A percentile compares a stretch with the other conserved stretches of the same genome.
Evolutionary conservation across 1,139 yeast species (phyloP).

Genomic region (Lodderomyces beijingensis): DNA sequence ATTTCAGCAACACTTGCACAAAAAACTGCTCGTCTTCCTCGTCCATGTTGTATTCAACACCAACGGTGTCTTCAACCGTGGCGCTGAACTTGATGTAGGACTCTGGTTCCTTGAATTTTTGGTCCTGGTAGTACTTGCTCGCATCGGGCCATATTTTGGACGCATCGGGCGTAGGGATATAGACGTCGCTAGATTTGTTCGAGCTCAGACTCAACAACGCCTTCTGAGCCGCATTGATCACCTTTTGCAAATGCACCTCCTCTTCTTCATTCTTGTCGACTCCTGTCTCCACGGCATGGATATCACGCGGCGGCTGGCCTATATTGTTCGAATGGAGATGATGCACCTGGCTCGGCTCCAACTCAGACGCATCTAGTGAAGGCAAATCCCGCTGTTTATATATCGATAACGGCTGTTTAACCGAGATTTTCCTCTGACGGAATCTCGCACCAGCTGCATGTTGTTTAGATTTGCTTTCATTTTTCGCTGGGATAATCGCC

Average conservation of each 20-base stretch:
- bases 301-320: constrained; percentile 68
- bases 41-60: constrained; percentile 86
- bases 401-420: constrained; percentile 82
- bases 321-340: constrained; percentile 23
- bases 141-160: constrained; percentile 80
- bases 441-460: constrained; percentile 61
- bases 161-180: constrained; percentile 97
- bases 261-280: constrained; percentile 98
- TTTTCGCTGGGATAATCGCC: constrained; percentile 24
- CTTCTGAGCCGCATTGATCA: constrained; percentile 70
- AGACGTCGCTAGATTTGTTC: constrained; percentile 36
- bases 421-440: constrained; percentile 87
- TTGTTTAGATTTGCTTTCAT: constrained; percentile 30
- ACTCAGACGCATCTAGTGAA: constrained; percentile 53
- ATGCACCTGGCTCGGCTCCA: constrained; percentile 44
- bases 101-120: constrained; percentile 63
- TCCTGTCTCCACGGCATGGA: constrained; percentile 92
- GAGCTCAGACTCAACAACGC: constrained; percentile 42
- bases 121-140: constrained; percentile 60
- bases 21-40: constrained; percentile 78
- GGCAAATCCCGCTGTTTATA: constrained; percentile 77
- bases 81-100: constrained; percentile 86
- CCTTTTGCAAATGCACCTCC: constrained; percentile 93
- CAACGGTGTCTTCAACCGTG: constrained; percentile 90
- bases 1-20: constrained; percentile 33